Base-by-base conservation (phyloP, 257 asterid species). In the Perilla frutescens region DNA sequence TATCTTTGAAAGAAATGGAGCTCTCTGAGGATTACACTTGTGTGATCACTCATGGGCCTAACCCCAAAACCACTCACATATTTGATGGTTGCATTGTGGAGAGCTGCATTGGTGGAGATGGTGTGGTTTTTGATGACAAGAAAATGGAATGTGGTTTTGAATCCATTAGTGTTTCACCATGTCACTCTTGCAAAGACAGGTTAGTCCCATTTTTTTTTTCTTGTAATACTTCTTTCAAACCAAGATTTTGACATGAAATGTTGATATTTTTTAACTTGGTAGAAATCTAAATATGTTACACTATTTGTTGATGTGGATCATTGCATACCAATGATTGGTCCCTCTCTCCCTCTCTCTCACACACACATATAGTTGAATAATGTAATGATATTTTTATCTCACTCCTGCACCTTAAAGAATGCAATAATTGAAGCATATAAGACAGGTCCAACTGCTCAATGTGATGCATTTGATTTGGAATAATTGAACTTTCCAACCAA, bases 1-100 rank as follows among this genome's bases (percentile, higher is more conserved):
- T 93, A 0, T 89, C 96, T 14, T 74, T 91, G 81, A 81, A 80
- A 44, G 99, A 94, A 73, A 91, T 95, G 99, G 97, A 95, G 85
- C 87, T 82, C 6, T 92, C 93, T 5, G 99, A 94, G 79, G 97
- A 95, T 7, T 95, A 95, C 55, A 91, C 99, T 12, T 84, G 99
- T 56, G 99, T 95, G 77, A 91, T 95, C 79, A 81, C 85, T 50
- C 98, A 85, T 62, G 98, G 99, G 0, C 97, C 98, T 57, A 95
- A 90, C 48, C 96, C 96, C 0, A 95, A 83, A 83, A 95, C 89
- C n/a, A 90, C 89, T 44, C 99, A 90, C 74, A 91, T 95, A 12
- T 95, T 74, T 65, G 96, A 91, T 73, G 89, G 86, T 37, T 91
- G 91, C 75, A 77, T 94, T 68, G 96, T 94, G 48, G 86, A 84